These are phyloP conservation scores for Arthrobotrys megalospora DNA, from an alignment of 2,329 filamentous ascomycete genomes.

Conservation along the genomic window DNA sequence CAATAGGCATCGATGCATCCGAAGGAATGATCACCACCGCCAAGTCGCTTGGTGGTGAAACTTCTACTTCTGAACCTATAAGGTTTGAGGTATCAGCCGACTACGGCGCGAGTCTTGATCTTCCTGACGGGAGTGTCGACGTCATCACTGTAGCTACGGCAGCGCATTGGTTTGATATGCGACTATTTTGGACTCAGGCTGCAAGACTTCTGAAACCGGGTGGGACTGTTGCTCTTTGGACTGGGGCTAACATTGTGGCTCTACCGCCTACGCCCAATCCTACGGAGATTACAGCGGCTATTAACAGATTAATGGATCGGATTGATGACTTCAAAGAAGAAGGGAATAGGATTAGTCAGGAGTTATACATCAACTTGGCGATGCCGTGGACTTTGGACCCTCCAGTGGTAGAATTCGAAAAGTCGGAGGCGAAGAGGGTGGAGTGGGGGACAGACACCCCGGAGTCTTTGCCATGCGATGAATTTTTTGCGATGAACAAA, in stretches of 20 bases:
- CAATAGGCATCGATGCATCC: constrained; percentile 72
- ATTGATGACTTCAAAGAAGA: constrained; percentile 67
- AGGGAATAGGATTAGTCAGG: constrained; percentile 64
- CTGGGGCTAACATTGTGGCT: constrained; percentile 65
- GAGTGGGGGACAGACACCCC: constrained; percentile 68
- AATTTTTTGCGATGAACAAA: constrained; percentile 64
- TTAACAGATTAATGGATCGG: constrained; percentile 67
- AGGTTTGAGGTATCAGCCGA: constrained; percentile 69
- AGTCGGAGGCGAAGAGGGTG: constrained; percentile 67
- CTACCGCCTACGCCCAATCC: constrained; percentile 68
- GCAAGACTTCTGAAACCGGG: constrained; percentile 70
- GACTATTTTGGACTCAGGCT: constrained; percentile 70
- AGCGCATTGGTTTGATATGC: constrained; percentile 75
- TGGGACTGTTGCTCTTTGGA: constrained; percentile 74
- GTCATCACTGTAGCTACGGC: constrained; percentile 71
- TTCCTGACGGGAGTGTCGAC: constrained; percentile 68
- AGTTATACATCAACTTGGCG: neutral
- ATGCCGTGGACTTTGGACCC: constrained; percentile 71
- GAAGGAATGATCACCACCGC: constrained; percentile 73
- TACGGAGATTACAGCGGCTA: constrained; percentile 68
- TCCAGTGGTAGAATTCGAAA: constrained; percentile 67
- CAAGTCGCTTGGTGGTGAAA: constrained; percentile 66
- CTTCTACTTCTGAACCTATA: constrained; percentile 66
- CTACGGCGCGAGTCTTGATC: constrained; percentile 68
- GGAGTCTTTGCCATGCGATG: constrained; percentile 46